Evolutionary conservation across 2,329 filamentous ascomycete species (phyloP), one percentile per base, ranked within the genome.

Genomic region (Xylaria sp.): DNA sequence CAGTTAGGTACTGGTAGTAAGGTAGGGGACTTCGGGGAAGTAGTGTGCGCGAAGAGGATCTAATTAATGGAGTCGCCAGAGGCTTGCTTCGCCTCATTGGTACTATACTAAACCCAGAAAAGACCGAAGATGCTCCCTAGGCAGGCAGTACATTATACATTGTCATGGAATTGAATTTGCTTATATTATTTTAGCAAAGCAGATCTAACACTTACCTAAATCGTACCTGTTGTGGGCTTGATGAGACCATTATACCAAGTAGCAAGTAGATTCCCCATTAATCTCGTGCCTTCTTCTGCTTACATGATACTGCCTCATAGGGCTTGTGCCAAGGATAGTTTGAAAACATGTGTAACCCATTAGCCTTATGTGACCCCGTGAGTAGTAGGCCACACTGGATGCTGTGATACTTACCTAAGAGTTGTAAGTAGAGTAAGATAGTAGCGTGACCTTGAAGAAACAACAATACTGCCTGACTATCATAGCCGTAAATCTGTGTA

Each of bases 41-140:
- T 28, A 17, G 31, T 20, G 17, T 15, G 17, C n/a, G 17, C 20
- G 56, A 40, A 68, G 67, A 73, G 72, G 74, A 75, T 73, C 71
- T 69, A 72, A 72, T 72, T 70, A 73, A 75, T 71, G 71, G 72
- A 73, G 73, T 72, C 73, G 72, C 72, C 72, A 59, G 58, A 71
- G 59, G 71, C 69, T 42, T 72, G 73, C 74, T 75, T 73, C 74
- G 74, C 73, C 74, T 73, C 66, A 66, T 61, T 49, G 58, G 42
- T 28, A 56, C 40, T 54, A 67, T 66, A 49, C 72, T 74, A 73
- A 68, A 59, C 72, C 70, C 23, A 72, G 67, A 74, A 71, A 63
- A 68, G 73, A 57, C 70, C 74, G 71, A 71, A 71, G 67, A 56
- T 60, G 40, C 44, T 59, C 49, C 62, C 13, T 40, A 15, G 13